These are phyloP conservation scores for Mortierella sp. DNA, from an alignment of 371 early-diverging fungal species.

Conservation along the genomic window DNA sequence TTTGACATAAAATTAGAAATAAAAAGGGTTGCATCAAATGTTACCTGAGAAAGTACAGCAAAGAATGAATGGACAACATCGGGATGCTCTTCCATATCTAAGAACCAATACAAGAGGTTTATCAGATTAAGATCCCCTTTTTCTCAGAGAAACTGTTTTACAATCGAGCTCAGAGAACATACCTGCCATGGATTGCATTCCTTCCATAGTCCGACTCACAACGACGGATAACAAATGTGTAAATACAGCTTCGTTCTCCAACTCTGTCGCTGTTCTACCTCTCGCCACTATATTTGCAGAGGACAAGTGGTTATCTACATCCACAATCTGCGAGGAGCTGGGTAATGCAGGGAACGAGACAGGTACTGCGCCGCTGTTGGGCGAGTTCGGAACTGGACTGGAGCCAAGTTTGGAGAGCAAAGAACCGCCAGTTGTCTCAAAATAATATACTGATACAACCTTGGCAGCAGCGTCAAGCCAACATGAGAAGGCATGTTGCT, in stretches of 20 bases:
- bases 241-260: slow-evolving; percentile 53
- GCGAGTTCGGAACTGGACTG: not conserved
- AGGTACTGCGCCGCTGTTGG: not conserved
- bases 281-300: not conserved
- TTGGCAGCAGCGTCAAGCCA: slow-evolving; percentile 70
- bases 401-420: slow-evolving; percentile 33
- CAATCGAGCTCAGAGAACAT: slow-evolving; percentile 6
- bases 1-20: not conserved
- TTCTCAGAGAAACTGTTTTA: not conserved
- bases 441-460: slow-evolving; percentile 70
- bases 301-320: slow-evolving; percentile 14
- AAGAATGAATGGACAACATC: slow-evolving; percentile 62
- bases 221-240: slow-evolving; percentile 59
- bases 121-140: not conserved
- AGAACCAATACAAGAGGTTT: not conserved
- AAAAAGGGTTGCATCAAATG: too few relatives aligned
- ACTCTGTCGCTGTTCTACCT: slow-evolving; percentile 22
- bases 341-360: not conserved
- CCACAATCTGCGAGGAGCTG: slow-evolving; percentile 9
- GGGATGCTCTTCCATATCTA: slow-evolving; percentile 64
- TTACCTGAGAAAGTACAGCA: slow-evolving; percentile 67
- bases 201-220: slow-evolving; percentile 64
- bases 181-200: slow-evolving; percentile 66
- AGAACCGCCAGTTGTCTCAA: slow-evolving; percentile 56
- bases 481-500: slow-evolving; percentile 59